Base-by-base conservation (phyloP, 768 basidiomycete genomes). In the Russula sp. region DNA sequence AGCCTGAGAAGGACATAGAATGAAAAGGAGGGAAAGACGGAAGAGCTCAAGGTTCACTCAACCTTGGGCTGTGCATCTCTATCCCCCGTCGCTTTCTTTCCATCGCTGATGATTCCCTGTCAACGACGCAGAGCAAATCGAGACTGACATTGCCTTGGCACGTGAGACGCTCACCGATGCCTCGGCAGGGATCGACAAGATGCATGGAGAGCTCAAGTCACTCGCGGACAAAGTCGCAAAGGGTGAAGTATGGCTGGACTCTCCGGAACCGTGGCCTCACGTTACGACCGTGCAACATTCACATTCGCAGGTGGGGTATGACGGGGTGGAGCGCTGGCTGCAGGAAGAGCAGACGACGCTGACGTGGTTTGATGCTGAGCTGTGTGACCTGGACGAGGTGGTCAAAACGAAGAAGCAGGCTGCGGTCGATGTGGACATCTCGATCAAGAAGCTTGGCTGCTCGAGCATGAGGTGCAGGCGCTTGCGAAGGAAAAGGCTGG, bases 1-100 rank as follows among this genome's bases (percentile, higher is more conserved):
- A 87, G 70, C 84, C 98, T 27, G 93, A 98, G 75, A 88, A 87
- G 69, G 97, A 99, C 73, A 98, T 99, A 97, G 78, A 88, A 95
- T 75, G 94, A 99, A 77, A 97, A 97, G 73, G 97, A 98, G 55
- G 93, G 94, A 51, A 98, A 98, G 76, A 89, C 92, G 59, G 89
- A 88, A 18, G 89, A 98, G 72, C 83, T 98, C 66, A 97, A 95
- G 79, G 94, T 90, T 61, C 51, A 3, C 82, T 98, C 8, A 95
- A 98, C 71, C 77, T 93, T n/a, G 89, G 95, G 95, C 67, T 49
- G 86, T 71, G 6, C n/a, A 44, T 35, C 40, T 37, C 14, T 32
- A 55, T 16, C 16, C 31, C 39, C 48, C 2, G 27, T 2, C 0
- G 6, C 34, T 32, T 32, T 8, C 49, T 31, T 9, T 60, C 16